Evolutionary conservation across 176 grass and related monocot species (phyloP), one percentile per base, ranked within the genome.

Genomic region (Zoysia pacifica): DNA sequence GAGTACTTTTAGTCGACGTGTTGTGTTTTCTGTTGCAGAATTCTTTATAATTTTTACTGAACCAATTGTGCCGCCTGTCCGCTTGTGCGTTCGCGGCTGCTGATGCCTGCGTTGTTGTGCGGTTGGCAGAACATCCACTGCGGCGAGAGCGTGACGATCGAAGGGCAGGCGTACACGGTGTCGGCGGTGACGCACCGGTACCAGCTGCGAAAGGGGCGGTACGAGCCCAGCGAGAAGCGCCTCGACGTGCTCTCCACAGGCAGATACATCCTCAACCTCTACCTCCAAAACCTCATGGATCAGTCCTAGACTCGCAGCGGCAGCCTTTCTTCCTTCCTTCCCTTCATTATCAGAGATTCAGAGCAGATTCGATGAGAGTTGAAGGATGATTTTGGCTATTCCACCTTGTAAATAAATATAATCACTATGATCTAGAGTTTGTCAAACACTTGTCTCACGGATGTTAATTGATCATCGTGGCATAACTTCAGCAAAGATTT

Each of bases 201-300:
- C 82, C 96, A 95, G 87, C 92, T 98, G 69, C 92, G 96, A 48
- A 93, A 95, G 72, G 92, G 90, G 16, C 90, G 91, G 10, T 98
- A 95, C 64, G 92, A 98, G 76, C 90, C 96, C 6, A 91, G 88
- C 71, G 92, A 98, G 86, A 98, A 99, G 85, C 87, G 96, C 68
- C 92, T 99, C 69, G 90, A 99, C 79, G 92, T 99, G 62, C 90
- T 84, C 75, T 91, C 90, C 58, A 95, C 92, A 47, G 86, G 96
- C 14, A 87, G 92, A 99, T 93, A 93, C 79, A 93, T 99, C 64
- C 73, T 99, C 79, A 95, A 99, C 84, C 86, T 99, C 67, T 95
- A 93, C 64, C 80, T 99, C 79, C 65, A 91, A 12, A 91, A 76
- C 83, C 90, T 99, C 51, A 86, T 99, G 60, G 86, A 99, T 47